A percentile compares a stretch with the other conserved stretches of the same genome.
These are phyloP conservation scores for Trichocladium uniseriatum DNA, from an alignment of 495 filamentous ascomycete genomes.

Conservation along the genomic window DNA sequence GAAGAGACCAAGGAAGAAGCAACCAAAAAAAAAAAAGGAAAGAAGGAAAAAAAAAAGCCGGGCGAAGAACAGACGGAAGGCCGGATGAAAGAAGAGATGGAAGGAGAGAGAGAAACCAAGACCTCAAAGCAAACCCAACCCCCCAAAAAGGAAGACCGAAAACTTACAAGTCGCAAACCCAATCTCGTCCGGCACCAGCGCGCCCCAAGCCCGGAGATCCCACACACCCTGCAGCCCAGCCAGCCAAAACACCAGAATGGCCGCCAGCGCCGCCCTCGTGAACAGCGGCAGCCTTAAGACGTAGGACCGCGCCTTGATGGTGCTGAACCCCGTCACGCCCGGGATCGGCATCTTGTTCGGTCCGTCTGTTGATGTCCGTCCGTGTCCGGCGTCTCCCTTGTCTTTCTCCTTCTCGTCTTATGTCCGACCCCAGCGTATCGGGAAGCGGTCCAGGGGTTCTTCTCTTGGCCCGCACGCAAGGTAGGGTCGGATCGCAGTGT, in stretches of 20 bases:
- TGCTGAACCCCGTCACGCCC: constrained; percentile 25
- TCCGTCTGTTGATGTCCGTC: neutral
- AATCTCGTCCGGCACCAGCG: constrained; percentile 68
- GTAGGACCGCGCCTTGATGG: constrained; percentile 49
- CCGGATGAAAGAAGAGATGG: neutral
- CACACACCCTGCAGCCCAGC: constrained; percentile 55
- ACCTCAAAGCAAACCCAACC: too few relatives aligned
- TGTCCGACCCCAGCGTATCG: neutral
- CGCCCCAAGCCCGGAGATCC: constrained; percentile 63
- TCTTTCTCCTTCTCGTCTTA: neutral
- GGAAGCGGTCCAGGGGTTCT: too few relatives aligned
- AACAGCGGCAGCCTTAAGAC: constrained; percentile 78
- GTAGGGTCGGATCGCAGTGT: too few relatives aligned
- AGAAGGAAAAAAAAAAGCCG: neutral
- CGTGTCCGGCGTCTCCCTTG: neutral
- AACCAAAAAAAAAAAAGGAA: neutral
- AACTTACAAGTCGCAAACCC: constrained; percentile 64
- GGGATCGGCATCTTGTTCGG: constrained; percentile 12
- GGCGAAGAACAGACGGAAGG: too few relatives aligned
- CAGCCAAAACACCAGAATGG: constrained; percentile 60
- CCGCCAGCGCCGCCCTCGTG: constrained; percentile 63
- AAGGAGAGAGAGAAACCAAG: neutral
- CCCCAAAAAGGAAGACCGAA: too few relatives aligned
- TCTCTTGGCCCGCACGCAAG: too few relatives aligned
- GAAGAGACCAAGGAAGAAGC: neutral